Percentiles rank a stretch among this genome's conserved stretches.
These are phyloP conservation scores for Sporothrix brasiliensis DNA, from an alignment of 2,329 filamentous ascomycete species.

Conservation along the genomic window DNA sequence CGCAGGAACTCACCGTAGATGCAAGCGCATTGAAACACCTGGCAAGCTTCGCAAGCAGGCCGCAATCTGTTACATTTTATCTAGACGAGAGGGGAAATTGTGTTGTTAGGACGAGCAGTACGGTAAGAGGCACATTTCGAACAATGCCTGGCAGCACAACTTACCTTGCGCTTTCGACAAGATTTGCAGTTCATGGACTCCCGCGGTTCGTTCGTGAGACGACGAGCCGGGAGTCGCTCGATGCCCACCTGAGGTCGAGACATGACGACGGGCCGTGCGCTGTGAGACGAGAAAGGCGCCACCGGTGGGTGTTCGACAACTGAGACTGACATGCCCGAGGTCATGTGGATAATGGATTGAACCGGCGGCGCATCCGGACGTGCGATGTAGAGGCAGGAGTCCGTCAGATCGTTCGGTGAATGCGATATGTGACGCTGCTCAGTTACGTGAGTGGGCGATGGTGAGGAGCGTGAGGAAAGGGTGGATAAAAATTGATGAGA, in stretches of 20 bases:
- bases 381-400: background rate
- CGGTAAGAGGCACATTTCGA: background rate
- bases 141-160: slow-evolving; percentile 33
- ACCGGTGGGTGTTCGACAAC: slow-evolving; percentile 49
- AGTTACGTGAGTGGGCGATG: background rate
- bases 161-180: slow-evolving; percentile 86
- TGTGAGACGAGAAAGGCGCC: slow-evolving; percentile 43
- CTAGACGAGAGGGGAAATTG: slow-evolving; percentile 48
- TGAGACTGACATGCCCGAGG: slow-evolving; percentile 46
- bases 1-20: slow-evolving; percentile 69
- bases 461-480: background rate
- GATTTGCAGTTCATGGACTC: slow-evolving; percentile 97
- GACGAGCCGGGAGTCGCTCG: slow-evolving; percentile 72
- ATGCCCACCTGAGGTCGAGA: slow-evolving; percentile 79
- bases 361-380: slow-evolving; percentile 16
- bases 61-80: slow-evolving; percentile 90
- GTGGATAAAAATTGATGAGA: background rate
- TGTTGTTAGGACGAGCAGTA: background rate
- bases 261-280: slow-evolving; percentile 58
- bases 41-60: slow-evolving; percentile 84
- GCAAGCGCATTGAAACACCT: slow-evolving; percentile 85
- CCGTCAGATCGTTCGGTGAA: background rate
- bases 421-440: background rate
- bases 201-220: slow-evolving; percentile 72
- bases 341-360: slow-evolving; percentile 13